Evolutionary conservation across 2,329 filamentous ascomycete genomes (phyloP), one percentile per base, ranked within the genome.

Genomic region (Leptographium flavum): DNA sequence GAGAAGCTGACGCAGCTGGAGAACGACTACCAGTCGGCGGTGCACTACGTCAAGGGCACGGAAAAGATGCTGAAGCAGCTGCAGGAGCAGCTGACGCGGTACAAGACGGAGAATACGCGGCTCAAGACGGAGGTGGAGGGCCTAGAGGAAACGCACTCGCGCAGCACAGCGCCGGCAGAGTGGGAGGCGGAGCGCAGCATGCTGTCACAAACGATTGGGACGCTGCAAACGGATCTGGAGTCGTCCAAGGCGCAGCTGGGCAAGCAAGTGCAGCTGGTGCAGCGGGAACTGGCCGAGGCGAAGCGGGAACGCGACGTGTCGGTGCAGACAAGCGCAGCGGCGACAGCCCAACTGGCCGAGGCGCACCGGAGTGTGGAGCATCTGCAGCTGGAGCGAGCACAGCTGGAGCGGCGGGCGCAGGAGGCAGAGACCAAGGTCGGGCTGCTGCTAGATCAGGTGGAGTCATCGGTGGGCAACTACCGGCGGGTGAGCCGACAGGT

Each of bases 21-120:
- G 64, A 94, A 88, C 59, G 92, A 98, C 61, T 95, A 98, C 60
- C 87, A 95, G 62, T 94, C 92, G 36, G 90, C 92, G 15, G 88
- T 96, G 42, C 92, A 95, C 63, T 98, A 98, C 58, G 86, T 98
- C 54, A 93, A 94, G 63, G 92, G 92, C 47, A 96, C 92, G 2
- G 92, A 98, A 64, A 96, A 95, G 73, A 95, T 98, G 87, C 76
- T 98, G 41, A 88, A 92, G 63, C 90, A 93, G 62, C 90, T 98
- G 73, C 96, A 96, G 68, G 87, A 95, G 57, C 92, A 98, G 64
- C 71, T 98, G n/a, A 73, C 83, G 45, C 85, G 87, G 47, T 92
- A 93, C 65, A 96, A 96, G 71, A 66, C 78, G 13, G 83, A 92
- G 49, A 95, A 95, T 57, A 68, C 72, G 17, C 83, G 83, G 49